Evolutionary conservation across 768 basidiomycete genomes (phyloP).

Genomic region (Tylopilus subfusipes): DNA sequence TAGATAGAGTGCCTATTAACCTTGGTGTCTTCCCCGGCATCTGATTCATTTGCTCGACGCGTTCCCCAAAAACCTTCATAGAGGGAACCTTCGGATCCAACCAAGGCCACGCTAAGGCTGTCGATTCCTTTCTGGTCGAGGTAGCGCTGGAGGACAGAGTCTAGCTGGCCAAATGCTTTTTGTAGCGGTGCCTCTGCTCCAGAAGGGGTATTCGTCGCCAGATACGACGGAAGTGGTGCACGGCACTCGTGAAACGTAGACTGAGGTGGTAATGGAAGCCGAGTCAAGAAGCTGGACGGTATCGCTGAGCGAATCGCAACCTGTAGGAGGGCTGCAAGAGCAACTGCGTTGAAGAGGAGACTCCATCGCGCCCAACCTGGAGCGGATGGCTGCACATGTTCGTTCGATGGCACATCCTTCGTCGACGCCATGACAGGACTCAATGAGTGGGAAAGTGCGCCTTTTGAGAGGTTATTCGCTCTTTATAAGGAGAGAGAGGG

Average conservation of each 20-base stretch:
- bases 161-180: constrained; percentile 5
- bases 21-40: constrained; percentile 11
- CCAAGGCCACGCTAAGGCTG: constrained; percentile 47
- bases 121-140: constrained; percentile 40
- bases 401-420: background rate
- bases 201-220: constrained; percentile 15
- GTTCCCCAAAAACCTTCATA: constrained; percentile 45
- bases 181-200: constrained; percentile 7
- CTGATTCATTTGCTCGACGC: constrained; percentile 43
- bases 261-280: background rate
- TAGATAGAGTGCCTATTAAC: constrained; percentile 47
- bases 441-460: background rate
- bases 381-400: background rate
- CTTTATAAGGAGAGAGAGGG: background rate
- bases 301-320: background rate
- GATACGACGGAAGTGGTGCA: constrained; percentile 16
- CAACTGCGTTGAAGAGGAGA: constrained; percentile 11
- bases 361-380: constrained; percentile 18
- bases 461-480: background rate
- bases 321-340: constrained; percentile 12
- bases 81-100: constrained; percentile 42
- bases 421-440: background rate
- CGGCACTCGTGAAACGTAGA: constrained; percentile 6
- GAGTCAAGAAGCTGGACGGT: background rate
- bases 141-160: constrained; percentile 10